Evolutionary conservation across 2,329 filamentous ascomycete genomes (phyloP).

Genomic region (Sporothrix sp.): DNA sequence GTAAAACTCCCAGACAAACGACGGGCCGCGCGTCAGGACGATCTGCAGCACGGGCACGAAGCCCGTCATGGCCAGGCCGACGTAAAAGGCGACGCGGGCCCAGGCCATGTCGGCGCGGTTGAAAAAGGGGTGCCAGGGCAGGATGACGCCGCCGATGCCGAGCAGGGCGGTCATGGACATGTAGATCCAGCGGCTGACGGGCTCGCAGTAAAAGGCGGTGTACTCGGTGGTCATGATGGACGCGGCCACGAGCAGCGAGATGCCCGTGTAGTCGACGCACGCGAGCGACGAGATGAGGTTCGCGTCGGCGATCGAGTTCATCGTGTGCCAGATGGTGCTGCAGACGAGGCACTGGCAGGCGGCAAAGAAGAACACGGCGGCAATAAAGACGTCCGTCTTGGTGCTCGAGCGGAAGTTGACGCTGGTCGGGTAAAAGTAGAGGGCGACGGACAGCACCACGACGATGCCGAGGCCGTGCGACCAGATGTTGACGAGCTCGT

Average conservation of each 20-base stretch:
- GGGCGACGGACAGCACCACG: conserved; percentile 76
- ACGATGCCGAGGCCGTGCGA: conserved; percentile 85
- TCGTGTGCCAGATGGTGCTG: conserved; percentile 96
- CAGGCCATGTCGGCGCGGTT: conserved; percentile 89
- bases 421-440: conserved; percentile 90
- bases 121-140: conserved; percentile 94
- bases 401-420: conserved; percentile 79
- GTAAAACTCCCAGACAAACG: conserved; percentile 84
- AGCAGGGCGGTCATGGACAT: conserved; percentile 72
- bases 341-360: conserved; percentile 91
- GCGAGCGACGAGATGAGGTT: conserved; percentile 87
- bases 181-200: conserved; percentile 74
- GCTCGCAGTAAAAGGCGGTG: conserved; percentile 97
- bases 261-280: conserved; percentile 96
- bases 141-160: conserved; percentile 75
- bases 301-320: conserved; percentile 92
- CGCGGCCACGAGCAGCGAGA: conserved; percentile 86
- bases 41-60: conserved; percentile 85
- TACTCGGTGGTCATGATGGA: conserved; percentile 98
- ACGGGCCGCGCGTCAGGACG: conserved; percentile 62
- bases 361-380: conserved; percentile 90
- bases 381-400: conserved; percentile 81
- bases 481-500: conserved; percentile 98
- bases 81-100: conserved; percentile 85
- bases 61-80: conserved; percentile 76